A percentile compares a stretch with the other conserved stretches of the same genome.
Conservation (phyloP, 2,329 filamentous ascomycete genomes). For the Xylaria digitata region DNA sequence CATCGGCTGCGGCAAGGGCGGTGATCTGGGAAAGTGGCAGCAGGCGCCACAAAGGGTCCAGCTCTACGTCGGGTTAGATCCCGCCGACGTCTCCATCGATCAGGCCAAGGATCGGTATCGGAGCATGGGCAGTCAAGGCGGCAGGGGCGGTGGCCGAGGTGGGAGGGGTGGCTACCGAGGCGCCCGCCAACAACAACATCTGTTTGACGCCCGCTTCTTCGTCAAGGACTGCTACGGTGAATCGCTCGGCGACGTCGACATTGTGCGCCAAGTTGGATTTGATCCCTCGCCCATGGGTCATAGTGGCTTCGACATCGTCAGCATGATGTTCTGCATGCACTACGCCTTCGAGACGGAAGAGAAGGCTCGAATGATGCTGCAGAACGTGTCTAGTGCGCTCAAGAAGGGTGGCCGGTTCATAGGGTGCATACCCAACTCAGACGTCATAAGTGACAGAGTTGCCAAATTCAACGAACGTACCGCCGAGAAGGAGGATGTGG, state of each 20-base stretch:
- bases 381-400: slow-evolving; percentile 88
- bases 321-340: slow-evolving; percentile 99
- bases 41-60: slow-evolving; percentile 90
- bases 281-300: slow-evolving; percentile 78
- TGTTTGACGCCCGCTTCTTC: slow-evolving; percentile 89
- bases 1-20: slow-evolving; percentile 96
- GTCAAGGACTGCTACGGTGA: slow-evolving; percentile 94
- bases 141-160: slow-evolving; percentile 63
- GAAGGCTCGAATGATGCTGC: slow-evolving; percentile 90
- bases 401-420: slow-evolving; percentile 96
- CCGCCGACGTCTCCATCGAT: slow-evolving; percentile 89
- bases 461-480: slow-evolving; percentile 75
- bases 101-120: slow-evolving; percentile 88
- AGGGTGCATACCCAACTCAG: slow-evolving; percentile 96
- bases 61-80: slow-evolving; percentile 93
- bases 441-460: slow-evolving; percentile 85
- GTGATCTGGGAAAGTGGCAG: slow-evolving; percentile 96
- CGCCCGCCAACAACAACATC: slow-evolving; percentile 61
- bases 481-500: slow-evolving; percentile 51
- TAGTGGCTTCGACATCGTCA: slow-evolving; percentile 93
- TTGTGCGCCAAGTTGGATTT: slow-evolving; percentile 89
- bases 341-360: slow-evolving; percentile 95
- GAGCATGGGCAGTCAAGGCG: slow-evolving; percentile 72
- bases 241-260: slow-evolving; percentile 81
- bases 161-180: slow-evolving; percentile 59